A percentile compares a stretch with the other conserved stretches of the same genome.
Evolutionary conservation across 1,284 basidiomycete species (phyloP).

Genomic region (Malassezia arunalokei): DNA sequence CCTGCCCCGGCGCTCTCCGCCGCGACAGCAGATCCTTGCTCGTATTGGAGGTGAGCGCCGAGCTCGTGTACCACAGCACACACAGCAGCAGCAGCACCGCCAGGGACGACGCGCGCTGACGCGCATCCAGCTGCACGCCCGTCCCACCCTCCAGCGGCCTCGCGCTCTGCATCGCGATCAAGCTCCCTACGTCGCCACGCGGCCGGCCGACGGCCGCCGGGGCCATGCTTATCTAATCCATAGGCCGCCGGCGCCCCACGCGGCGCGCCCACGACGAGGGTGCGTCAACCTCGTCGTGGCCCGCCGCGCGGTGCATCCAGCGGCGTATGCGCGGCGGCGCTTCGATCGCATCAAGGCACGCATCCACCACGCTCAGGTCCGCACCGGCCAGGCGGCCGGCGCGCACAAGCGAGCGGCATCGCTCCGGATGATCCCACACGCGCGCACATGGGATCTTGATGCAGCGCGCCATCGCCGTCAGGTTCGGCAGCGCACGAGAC

Average conservation of each 20-base stretch:
- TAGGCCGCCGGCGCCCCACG: background rate
- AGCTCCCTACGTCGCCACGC: background rate
- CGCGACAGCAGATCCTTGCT: constrained; percentile 64
- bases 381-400: background rate
- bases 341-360: background rate
- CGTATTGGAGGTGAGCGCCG: constrained; percentile 76
- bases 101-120: constrained; percentile 10
- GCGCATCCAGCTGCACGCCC: background rate
- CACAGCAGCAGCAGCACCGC: constrained; percentile 30
- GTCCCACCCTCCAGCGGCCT: background rate
- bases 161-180: too few species aligned
- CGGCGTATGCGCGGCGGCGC: constrained; percentile 3
- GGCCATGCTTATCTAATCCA: background rate
- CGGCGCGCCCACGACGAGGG: background rate
- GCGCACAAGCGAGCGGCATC: background rate
- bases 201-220: background rate
- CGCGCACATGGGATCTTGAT: background rate
- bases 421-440: constrained; percentile 4
- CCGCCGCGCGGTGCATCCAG: background rate
- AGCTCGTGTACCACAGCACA: constrained; percentile 51
- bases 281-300: background rate
- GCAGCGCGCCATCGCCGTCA: background rate
- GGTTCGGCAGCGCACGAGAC: background rate
- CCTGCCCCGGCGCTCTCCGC: background rate
- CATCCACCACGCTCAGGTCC: background rate